Evolutionary conservation across 441 rosid genomes (phyloP), one percentile per base, ranked within the genome.

Genomic region (Populus trichocarpa): DNA sequence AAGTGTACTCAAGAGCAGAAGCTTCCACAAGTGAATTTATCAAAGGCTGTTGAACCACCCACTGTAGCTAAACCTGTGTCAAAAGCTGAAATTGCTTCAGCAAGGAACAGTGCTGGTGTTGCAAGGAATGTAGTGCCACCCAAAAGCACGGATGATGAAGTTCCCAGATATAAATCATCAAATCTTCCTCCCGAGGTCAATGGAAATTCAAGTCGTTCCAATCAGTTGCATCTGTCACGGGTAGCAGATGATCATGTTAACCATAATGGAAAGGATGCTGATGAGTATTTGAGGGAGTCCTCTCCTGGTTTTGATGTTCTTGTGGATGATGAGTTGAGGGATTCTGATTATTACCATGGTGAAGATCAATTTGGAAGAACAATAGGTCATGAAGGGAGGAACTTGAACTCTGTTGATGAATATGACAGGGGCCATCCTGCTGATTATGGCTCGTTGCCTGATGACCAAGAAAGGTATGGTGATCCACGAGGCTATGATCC

Each of bases 251-350:
- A 88, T 75, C 89, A 71, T 72, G 81, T 74, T 77, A 82, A 86
- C 77, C 92, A 86, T 79, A 87, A 83, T 72, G 90, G 85, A 53
- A 95, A 88, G 90, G 98, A 93, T 26, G 50, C 83, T 40, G 95
- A 93, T 74, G 98, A 95, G 25, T 79, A 82, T 71, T 69, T 90
- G 76, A 90, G 91, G 86, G 98, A 95, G 81, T 91, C 97, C 11
- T 93, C 99, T 83, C 99, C 99, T 81, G 99, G 99, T 70, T 93
- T 95, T 88, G 95, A 95, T 88, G 99, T 95, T 81, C 94, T 95
- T 76, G 99, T 95, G 82, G 97, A 92, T 74, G 91, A 91, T 81
- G 98, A 95, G 82, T 81, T 83, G 22, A 71, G 90, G 77, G 93
- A 88, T 71, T 75, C 92, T 71, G 93, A 91, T 77, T 95, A 86